Evolutionary conservation across 2,329 filamentous ascomycete genomes (phyloP).

Genomic region (Bisporella sp.): DNA sequence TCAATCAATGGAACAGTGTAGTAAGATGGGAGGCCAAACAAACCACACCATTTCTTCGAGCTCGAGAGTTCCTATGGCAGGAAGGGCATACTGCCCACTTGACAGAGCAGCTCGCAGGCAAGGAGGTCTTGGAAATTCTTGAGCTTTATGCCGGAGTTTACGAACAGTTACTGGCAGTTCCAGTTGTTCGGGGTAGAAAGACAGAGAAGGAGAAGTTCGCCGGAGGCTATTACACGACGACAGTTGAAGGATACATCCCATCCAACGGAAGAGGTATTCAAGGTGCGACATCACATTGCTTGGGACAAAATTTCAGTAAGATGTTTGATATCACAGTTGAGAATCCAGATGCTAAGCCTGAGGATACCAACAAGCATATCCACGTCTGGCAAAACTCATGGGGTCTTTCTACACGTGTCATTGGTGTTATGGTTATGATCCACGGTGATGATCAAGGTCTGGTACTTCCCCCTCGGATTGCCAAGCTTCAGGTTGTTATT

Average conservation of each 20-base stretch:
- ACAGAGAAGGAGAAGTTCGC: slow-evolving; percentile 98
- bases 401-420: slow-evolving; percentile 94
- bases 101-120: slow-evolving; percentile 70
- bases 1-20: slow-evolving; percentile 96
- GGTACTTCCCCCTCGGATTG: slow-evolving; percentile 84
- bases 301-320: slow-evolving; percentile 97
- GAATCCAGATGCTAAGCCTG: slow-evolving; percentile 66
- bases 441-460: slow-evolving; percentile 95
- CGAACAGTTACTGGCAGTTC: slow-evolving; percentile 87
- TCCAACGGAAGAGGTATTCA: slow-evolving; percentile 95
- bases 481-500: slow-evolving; percentile 78
- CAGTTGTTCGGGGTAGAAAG: slow-evolving; percentile 87
- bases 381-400: slow-evolving; percentile 98
- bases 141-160: slow-evolving; percentile 91
- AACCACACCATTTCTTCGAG: slow-evolving; percentile 77
- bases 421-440: slow-evolving; percentile 98
- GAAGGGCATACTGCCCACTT: slow-evolving; percentile 79
- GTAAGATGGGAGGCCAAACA: slow-evolving; percentile 98
- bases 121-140: slow-evolving; percentile 88
- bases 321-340: slow-evolving; percentile 99
- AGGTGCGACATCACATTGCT: slow-evolving; percentile 80
- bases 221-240: slow-evolving; percentile 93
- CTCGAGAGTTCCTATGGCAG: slow-evolving; percentile 96
- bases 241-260: slow-evolving; percentile 94
- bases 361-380: slow-evolving; percentile 71